phyloP scores from a whole-genome alignment of 441 rosid species.

The Cnidoscolus chayamansa region DNA sequence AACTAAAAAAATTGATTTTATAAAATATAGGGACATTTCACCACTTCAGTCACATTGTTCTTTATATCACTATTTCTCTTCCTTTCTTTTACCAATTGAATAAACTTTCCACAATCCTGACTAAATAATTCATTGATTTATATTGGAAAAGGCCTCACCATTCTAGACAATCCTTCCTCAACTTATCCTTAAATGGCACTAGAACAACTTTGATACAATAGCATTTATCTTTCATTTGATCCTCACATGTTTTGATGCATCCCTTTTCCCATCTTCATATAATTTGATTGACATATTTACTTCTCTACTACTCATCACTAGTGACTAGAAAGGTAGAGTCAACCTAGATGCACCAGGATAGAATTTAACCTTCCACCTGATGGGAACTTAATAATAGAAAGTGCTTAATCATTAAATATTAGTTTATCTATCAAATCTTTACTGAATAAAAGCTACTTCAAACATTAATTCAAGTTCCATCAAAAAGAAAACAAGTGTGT shows the following conservation, averaged over 20 bases:
- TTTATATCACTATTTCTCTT: neutral
- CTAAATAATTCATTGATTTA: neutral
- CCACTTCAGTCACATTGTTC: neutral
- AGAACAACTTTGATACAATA: neutral
- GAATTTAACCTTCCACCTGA: neutral
- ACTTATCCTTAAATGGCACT: constrained; percentile 3
- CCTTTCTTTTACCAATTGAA: neutral
- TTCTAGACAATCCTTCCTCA: neutral
- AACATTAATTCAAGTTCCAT: neutral
- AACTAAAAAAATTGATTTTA: too few relatives aligned
- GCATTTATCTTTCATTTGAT: constrained; percentile 4
- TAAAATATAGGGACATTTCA: neutral
- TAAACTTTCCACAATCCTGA: too few relatives aligned
- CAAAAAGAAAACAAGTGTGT: neutral
- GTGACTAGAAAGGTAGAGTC: neutral
- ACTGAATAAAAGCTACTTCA: neutral
- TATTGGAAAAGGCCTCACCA: neutral
- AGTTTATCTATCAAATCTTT: neutral
- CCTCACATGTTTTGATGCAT: neutral
- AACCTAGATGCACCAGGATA: neutral
- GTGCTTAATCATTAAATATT: neutral
- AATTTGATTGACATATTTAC: neutral
- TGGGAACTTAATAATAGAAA: neutral
- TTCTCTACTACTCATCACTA: constrained; percentile 1
- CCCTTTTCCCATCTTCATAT: neutral